Base-by-base conservation (phyloP, 495 filamentous ascomycete species). In the Aeminium ludgeri region DNA sequence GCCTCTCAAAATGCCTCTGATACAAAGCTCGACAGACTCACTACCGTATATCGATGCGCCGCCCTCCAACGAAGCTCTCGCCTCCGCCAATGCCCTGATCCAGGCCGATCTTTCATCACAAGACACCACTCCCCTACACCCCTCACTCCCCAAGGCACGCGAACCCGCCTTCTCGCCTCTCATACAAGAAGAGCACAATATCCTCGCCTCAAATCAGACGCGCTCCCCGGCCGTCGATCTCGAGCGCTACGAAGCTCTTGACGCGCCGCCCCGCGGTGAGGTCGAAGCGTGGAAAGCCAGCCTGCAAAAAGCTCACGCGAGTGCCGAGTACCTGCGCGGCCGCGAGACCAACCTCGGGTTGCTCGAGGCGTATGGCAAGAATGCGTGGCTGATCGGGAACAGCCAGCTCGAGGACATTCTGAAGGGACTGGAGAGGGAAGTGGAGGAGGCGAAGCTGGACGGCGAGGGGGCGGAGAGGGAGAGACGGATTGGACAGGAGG, bases 371-470 rank as follows among this genome's bases (percentile, higher is more conserved):
- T 74, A 74, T 61, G 86, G 86, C 53, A 84, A 81, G 64, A 93
- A 91, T 60, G 79, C 81, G 10, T 95, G 87, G 86, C 63, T 96
- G 40, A 67, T 92, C 10, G 76, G 74, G 6, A 96, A 96, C 60
- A 68, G 70, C 44, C 73, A 84, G 42, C 48, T 85, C 19, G 86
- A 93, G 57, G 72, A 70, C 31, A 68, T 83, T 20, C 62, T 95
- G 37, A 65, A 69, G 12, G 59, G 53, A 2, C 46, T 91, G n/a
- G 87, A 95, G 67, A 68, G 65, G 45, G 85, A 94, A 46, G 63
- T 97, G 48, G 78, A 71, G 13, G 70, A 63, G 20, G 59, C 64
- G 18, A 76, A 74, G 62, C 61, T 64, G 41, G 68, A 76, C 52
- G 66, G 78, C 40, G 83, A 89, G 58, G 53, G 67, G 17, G 62